A percentile compares a stretch with the other conserved stretches of the same genome.
Conservation (phyloP, 2,329 filamentous ascomycete genomes). For the Phoma herbarum region DNA sequence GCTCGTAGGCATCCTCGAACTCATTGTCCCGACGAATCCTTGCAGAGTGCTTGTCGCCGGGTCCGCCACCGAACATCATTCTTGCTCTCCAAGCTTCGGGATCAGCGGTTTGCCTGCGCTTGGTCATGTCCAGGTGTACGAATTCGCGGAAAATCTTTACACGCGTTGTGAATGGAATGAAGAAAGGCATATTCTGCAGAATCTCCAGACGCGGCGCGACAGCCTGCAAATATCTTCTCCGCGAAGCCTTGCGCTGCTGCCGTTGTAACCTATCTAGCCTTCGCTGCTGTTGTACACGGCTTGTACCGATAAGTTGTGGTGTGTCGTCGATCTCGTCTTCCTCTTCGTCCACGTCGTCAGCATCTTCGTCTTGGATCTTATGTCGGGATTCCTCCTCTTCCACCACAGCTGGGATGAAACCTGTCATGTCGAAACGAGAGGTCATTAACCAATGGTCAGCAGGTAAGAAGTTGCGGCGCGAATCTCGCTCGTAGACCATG, state of each 20-base stretch:
- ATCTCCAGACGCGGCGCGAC: conserved; percentile 90
- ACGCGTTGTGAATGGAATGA: conserved; percentile 89
- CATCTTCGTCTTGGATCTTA: conserved; percentile 70
- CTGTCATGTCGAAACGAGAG: conserved; percentile 82
- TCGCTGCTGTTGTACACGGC: conserved; percentile 69
- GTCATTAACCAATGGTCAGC: conserved; percentile 95
- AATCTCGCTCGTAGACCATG: conserved; percentile 93
- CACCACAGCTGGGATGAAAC: conserved; percentile 86
- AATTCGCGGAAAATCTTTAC: conserved; percentile 95
- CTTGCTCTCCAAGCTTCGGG: conserved; percentile 77
- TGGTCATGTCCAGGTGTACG: conserved; percentile 80
- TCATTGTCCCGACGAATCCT: conserved; percentile 79
- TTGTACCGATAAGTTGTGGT: conserved; percentile 61
- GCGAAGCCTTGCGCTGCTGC: conserved; percentile 71
- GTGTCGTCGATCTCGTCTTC: conserved; percentile 52
- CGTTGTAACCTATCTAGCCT: conserved; percentile 69
- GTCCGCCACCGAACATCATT: conserved; percentile 49
- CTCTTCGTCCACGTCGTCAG: conserved; percentile 61
- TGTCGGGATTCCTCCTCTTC: conserved; percentile 83
- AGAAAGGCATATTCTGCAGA: conserved; percentile 94
- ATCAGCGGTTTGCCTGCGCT: conserved; percentile 74
- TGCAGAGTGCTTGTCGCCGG: conserved; percentile 69
- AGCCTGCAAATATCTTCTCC: conserved; percentile 76
- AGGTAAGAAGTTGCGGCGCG: conserved; percentile 82
- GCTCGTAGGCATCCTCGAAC: conserved; percentile 84